Evolutionary conservation across 257 asterid species (phyloP), one percentile per base, ranked within the genome.

Genomic region (Oldenlandia corymbosa): DNA sequence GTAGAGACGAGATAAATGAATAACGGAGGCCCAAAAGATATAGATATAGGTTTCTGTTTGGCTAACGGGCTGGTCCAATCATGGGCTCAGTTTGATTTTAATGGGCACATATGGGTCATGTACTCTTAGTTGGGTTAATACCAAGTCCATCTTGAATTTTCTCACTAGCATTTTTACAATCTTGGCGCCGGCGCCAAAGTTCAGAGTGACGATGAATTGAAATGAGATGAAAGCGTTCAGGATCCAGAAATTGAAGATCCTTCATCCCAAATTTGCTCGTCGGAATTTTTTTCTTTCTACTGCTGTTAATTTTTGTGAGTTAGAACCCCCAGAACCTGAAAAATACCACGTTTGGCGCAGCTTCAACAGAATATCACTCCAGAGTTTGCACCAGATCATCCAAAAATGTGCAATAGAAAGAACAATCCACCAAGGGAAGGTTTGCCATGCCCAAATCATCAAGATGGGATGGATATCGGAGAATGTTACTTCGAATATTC

Each of bases 401-500:
- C 84, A 82, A 69, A 74, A 59, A 69, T 92, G 94, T 47, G 94
- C 96, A 13, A 77, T 71, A 62, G 75, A 61, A 49, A 75, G 70
- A 73, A 61, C 71, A 11, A 42, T 74, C 9, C 36, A 28, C 42
- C 79, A 60, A 41, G 99, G 96, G 30, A 82, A 76, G 53, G 65
- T 79, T 5, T 75, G 85, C 76, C 99, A 92, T 70, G 82, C 79
- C 1, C 89, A 81, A 68, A 70, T 83, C 43, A 53, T 79, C 43
- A 86, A 81, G 3, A 71, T 54, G 51, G 97, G 90, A 9, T 73
- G 77, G 18, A 87, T 68, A 78, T 24, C 76, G 3, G 88, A 83
- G 76, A 65, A 68, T 47, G 46, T 64, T 43, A 78, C 95, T n/a
- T 76, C 96, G 23, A 92, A 92, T 76, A 89, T 85, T 85, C 77